Evolutionary conservation across 371 early-diverging fungal species (phyloP), one percentile per base, ranked within the genome.

Genomic region (Homolaphlyctis polyrhiza): DNA sequence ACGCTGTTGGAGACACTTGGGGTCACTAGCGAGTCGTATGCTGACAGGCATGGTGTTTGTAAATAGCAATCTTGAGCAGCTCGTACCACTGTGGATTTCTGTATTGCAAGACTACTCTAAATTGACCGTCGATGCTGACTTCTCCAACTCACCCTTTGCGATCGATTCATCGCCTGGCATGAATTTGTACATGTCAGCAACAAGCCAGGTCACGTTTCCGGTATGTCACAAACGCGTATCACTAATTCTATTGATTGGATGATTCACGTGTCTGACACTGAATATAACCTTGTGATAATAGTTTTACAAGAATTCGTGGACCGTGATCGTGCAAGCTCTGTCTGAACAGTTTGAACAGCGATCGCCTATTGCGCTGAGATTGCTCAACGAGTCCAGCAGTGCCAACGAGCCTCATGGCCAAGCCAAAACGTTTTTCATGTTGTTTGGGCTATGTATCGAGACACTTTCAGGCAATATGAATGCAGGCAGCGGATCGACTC

Each of bases 361-460:
- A 18, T 39, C 16, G 45, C 72, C 45, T 23, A 18, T 25, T 11
- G 35, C 30, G 36, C 11, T 28, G 23, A 58, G 5, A 54, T 13
- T 47, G 60, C 60, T 25, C 50, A 27, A 43, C 25, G 35, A 33
- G 14, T 6, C 35, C 39, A 11, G 35, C n/a, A 16, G 25, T 1
- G 39, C 14, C 2, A 32, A 4, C 2, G 35, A 35, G 14, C 35
- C 6, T 13, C 3, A 3, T 18, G 2, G 67, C 65, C 1, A 73
- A 62, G 23, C 79, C 29, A 74, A 79, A 32, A 60, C 79, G 33
- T 84, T 86, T 52, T 82, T 71, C 62, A 73, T 87, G 32, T 61
- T 89, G 2, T 79, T 83, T 66, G 89, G 89, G 25, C 67, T 89
- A 1, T 87, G 87, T 55, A 76, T 87, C 30, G 87, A 87, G 66